Conservation (phyloP, 2,329 filamentous ascomycete species). For the Colletotrichum sp. region DNA sequence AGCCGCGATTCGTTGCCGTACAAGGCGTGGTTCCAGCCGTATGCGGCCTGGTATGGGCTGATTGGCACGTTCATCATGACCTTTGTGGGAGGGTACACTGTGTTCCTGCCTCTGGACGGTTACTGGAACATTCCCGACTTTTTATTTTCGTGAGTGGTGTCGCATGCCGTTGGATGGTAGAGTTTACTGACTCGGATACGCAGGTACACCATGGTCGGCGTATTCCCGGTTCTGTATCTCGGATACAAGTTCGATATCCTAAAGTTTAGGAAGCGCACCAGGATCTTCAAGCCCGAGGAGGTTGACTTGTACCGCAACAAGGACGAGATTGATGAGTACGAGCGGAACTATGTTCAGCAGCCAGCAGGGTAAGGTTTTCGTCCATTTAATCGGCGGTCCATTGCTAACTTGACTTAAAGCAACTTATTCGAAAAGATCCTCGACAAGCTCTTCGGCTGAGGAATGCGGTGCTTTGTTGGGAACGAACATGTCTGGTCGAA, state of each 20-base stretch:
- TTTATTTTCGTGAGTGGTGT: constrained; percentile 65
- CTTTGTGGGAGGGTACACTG: constrained; percentile 76
- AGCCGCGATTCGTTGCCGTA: constrained; percentile 73
- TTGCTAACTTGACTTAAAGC: background rate
- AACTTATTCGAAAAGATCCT: background rate
- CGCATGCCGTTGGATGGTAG: background rate
- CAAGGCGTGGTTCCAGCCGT: constrained; percentile 73
- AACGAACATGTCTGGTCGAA: fast-evolving
- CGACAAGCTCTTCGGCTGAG: constrained; percentile 10
- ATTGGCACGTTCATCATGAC: constrained; percentile 72
- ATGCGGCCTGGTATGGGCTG: constrained; percentile 71
- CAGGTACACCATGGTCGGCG: constrained; percentile 71
- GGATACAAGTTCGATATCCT: constrained; percentile 50
- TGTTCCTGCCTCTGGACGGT: constrained; percentile 67
- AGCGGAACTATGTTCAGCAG: constrained; percentile 60
- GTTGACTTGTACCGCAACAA: constrained; percentile 68
- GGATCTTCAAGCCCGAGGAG: constrained; percentile 59
- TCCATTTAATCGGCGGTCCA: fast-evolving
- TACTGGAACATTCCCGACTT: constrained; percentile 75
- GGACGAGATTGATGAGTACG: constrained; percentile 72
- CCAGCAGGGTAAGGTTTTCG: constrained; percentile 53
- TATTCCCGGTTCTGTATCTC: constrained; percentile 73
- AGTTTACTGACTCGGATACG: background rate
- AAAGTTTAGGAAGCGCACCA: constrained; percentile 73
- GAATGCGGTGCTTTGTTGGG: background rate